Base-by-base conservation (phyloP, 2,329 filamentous ascomycete genomes). In the Pyrenochaeta sp. region DNA sequence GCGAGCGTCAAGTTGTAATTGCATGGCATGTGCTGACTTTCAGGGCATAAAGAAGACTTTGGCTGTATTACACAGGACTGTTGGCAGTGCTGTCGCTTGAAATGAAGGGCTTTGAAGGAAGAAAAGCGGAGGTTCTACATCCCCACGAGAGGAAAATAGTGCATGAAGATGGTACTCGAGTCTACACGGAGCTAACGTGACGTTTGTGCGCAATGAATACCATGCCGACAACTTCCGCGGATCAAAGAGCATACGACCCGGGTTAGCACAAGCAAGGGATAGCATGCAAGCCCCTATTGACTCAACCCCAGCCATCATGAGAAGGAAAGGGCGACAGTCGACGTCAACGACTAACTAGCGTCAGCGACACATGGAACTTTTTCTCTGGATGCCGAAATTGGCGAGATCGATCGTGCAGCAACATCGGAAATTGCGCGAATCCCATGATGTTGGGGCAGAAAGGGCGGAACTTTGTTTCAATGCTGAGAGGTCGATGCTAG, bases 331-430 rank as follows among this genome's bases (percentile, higher is more conserved):
- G 20, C 45, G 37, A 60, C 43, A 32, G 52, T 56, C 47, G 60
- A 66, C 63, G 61, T 66, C 64, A 67, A 66, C 21, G 65, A 45
- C 14, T 27, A 36, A 18, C 40, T 71, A 71, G 66, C 58, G 54
- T 52, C 64, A 67, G 66, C 65, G 39, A 60, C 54, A 35, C 15
- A 36, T 51, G 54, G 50, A 45, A 41, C 47, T 54, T 44, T 58
- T 40, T 61, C 50, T 58, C 56, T 58, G 36, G 43, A 45, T 12
- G 31, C 40, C 29, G 30, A 64, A 59, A 64, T 67, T 66, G 51
- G 59, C 56, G 47, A 61, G 56, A 69, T 68, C 62, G 65, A 63
- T 58, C 49, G 49, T 54, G 47, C 42, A 46, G 48, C 17, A 32
- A 50, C 36, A 60, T 61, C 53, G 61, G 49, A 53, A 51, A 37